Evolutionary conservation across 257 asterid genomes (phyloP).

Genomic region (Scutellaria galericulata): DNA sequence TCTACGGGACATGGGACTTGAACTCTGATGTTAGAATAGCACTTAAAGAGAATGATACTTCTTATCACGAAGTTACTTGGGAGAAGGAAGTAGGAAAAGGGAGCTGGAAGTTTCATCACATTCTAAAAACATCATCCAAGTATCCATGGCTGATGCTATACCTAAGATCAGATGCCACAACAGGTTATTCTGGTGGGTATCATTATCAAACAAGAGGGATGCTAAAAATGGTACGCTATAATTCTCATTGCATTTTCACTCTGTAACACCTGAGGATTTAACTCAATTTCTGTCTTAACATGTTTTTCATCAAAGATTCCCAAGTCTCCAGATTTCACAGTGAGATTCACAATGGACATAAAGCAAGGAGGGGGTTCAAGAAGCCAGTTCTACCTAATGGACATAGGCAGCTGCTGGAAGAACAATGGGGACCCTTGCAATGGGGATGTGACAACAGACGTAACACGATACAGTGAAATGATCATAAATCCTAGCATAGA

Average conservation of each 20-base stretch:
- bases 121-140: slow-evolving; percentile 53
- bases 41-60: slow-evolving; percentile 31
- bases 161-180: slow-evolving; percentile 63
- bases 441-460: slow-evolving; percentile 65
- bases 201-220: slow-evolving; percentile 67
- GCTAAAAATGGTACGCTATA: slow-evolving; percentile 49
- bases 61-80: slow-evolving; percentile 54
- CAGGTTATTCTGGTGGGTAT: slow-evolving; percentile 67
- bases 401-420: slow-evolving; percentile 71
- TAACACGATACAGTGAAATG: slow-evolving; percentile 67
- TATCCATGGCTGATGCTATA: slow-evolving; percentile 73
- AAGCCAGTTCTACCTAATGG: slow-evolving; percentile 65
- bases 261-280: too few relatives aligned
- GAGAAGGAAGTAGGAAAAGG: slow-evolving; percentile 58
- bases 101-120: slow-evolving; percentile 57
- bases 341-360: slow-evolving; percentile 56
- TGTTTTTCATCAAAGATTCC: slow-evolving; percentile 45
- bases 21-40: slow-evolving; percentile 34
- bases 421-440: slow-evolving; percentile 58
- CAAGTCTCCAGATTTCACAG: slow-evolving; percentile 64
- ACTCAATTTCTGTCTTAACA: neutral
- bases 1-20: slow-evolving; percentile 68
- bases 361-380: slow-evolving; percentile 54
- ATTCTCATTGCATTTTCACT: too few relatives aligned
- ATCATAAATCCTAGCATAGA: slow-evolving; percentile 54